phyloP scores from a whole-genome alignment of 106 monocot species.

The Chionographis japonica region DNA sequence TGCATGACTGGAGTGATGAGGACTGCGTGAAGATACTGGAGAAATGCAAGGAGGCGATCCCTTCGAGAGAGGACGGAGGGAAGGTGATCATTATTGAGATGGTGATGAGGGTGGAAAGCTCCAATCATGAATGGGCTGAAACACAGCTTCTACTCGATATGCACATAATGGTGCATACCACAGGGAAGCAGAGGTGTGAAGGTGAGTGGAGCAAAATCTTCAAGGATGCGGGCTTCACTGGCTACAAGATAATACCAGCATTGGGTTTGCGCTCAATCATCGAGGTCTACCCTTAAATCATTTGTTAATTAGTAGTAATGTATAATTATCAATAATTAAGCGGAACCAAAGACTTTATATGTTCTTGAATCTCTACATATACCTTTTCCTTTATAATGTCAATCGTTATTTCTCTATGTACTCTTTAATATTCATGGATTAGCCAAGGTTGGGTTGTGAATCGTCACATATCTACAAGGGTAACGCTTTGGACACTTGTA shows the following conservation, averaged over 20 bases:
- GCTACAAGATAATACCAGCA: conserved; percentile 6
- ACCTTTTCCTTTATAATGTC: no score
- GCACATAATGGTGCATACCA: neutral
- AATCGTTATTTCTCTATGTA: no score
- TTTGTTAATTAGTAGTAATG: neutral
- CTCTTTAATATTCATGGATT: no score
- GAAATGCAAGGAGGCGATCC: conserved; percentile 20
- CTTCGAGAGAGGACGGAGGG: conserved; percentile 2
- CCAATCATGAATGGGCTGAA: neutral
- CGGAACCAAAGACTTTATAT: no score
- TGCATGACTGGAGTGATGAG: conserved; percentile 24
- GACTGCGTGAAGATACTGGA: conserved; percentile 12
- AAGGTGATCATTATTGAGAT: conserved; percentile 24
- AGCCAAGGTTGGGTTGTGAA: no score
- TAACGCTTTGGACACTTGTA: no score
- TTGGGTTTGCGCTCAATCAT: conserved; percentile 1
- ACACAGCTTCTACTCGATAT: neutral
- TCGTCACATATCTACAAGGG: no score
- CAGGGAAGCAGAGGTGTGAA: conserved; percentile 5
- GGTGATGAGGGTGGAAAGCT: conserved; percentile 4
- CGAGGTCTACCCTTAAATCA: conserved; percentile 10
- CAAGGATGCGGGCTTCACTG: conserved; percentile 1
- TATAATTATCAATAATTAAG: no score
- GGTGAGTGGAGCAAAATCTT: conserved; percentile 14
- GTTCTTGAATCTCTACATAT: no score